Base-by-base conservation (phyloP, 148 eudicot species). In the Mesembryanthemum crystallinum region DNA sequence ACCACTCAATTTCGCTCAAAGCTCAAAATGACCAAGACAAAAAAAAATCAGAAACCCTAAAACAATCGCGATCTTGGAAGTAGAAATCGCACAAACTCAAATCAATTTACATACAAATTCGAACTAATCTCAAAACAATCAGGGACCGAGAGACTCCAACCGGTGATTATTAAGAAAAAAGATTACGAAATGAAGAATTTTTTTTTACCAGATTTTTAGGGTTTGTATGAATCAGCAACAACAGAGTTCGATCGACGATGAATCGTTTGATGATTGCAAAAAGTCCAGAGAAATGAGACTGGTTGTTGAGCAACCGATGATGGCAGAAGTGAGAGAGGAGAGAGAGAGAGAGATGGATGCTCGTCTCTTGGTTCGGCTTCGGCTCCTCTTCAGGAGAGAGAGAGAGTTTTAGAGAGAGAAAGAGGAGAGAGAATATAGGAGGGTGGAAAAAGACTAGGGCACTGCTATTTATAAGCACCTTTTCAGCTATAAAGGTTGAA, bases 141-240 rank as follows among this genome's bases (percentile, higher is more conserved):
- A 77, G 27, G 17, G 0, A n/a, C n/a, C n/a, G 28, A 9, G 9
- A 35, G 0, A 8, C 69, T 21, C 27, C 37, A 61, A 4, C 20
- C 7, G 15, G 35, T 1, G 35, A 32, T 37, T 21, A 2, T n/a
- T 1, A 35, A 35, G 3, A 9, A 28, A n/a, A 24, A 68, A 23
- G 55, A 35, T 68, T 68, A 15, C 11, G 4, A 29, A 29, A 52
- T 29, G n/a, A 21, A 28, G 20, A 35, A 54, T 71, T 39, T 30
- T 71, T 71, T 39, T 30, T 71, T 71, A 71, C 73, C 73, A 32
- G 73, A 71, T 17, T 14, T 54, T 6, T 71, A 71, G 73, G 73
- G 73, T 51, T 51, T 54, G 60, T 52, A 11, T 43, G 30, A 43
- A 67, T 42, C 71, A 27, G 9, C 52, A 3, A 69, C 25, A 21